These are phyloP conservation scores for Phytophthora nicotianae DNA, from an alignment of 352 stramenopile genomes.

Conservation along the genomic window DNA sequence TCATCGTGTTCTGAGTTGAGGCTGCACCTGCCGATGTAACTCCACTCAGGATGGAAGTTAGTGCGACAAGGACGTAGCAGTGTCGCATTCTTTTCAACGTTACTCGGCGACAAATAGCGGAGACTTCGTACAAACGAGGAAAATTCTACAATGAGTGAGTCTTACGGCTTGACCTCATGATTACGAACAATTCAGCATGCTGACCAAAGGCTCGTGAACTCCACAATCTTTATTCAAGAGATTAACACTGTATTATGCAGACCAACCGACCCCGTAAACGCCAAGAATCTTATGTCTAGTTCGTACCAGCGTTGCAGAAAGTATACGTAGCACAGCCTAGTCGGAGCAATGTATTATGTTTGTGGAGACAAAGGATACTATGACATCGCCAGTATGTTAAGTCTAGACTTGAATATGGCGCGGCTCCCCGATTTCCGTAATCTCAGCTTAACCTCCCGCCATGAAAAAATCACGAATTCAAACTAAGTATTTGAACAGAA, in stretches of 20 bases:
- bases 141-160: background rate
- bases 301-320: constrained; percentile 58
- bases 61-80: background rate
- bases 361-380: too few species aligned
- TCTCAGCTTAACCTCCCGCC: too few species aligned
- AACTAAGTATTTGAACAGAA: too few species aligned
- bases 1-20: background rate
- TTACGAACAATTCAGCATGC: background rate
- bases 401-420: too few species aligned
- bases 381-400: too few species aligned
- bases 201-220: background rate
- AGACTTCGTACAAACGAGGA: background rate
- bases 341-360: too few species aligned
- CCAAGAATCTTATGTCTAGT: constrained; percentile 7
- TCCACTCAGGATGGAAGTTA: background rate
- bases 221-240: background rate
- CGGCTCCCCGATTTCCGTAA: too few species aligned
- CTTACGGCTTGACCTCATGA: background rate
- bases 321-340: constrained; percentile 35
- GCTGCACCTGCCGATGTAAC: background rate
- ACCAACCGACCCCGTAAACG: too few species aligned
- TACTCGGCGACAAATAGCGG: background rate
- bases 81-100: background rate
- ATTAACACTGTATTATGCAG: too few species aligned
- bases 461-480: too few species aligned